Conservation (phyloP, 2,329 filamentous ascomycete species). For the Xylariomycetidae sp. region DNA sequence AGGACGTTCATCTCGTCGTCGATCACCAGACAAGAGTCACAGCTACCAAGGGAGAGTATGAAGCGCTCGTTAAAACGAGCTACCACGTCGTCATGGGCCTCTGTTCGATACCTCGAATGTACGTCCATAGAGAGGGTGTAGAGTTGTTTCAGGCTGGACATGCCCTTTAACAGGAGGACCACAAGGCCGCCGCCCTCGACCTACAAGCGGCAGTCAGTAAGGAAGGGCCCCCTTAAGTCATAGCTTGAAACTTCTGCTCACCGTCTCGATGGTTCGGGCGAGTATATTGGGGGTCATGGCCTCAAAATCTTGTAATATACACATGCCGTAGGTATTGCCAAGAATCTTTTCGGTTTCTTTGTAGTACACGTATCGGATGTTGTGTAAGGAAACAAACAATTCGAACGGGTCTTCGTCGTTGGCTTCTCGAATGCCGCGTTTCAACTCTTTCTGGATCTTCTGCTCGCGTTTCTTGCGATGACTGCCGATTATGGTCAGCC, state of each 20-base stretch:
- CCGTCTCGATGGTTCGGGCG: conserved; percentile 92
- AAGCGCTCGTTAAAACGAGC: conserved; percentile 98
- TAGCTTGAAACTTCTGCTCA: background rate
- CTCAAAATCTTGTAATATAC: conserved; percentile 96
- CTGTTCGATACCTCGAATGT: conserved; percentile 91
- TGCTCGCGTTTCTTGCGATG: conserved; percentile 97
- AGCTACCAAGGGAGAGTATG: conserved; percentile 90
- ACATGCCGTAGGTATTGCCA: conserved; percentile 92
- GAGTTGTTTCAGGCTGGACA: conserved; percentile 94
- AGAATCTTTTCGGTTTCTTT: conserved; percentile 99
- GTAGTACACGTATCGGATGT: conserved; percentile 98
- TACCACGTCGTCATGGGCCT: conserved; percentile 91
- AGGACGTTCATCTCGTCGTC: conserved; percentile 97
- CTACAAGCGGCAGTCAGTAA: background rate
- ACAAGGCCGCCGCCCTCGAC: conserved; percentile 91
- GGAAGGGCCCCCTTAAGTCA: background rate
- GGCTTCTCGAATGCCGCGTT: conserved; percentile 85
- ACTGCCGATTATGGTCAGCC: conserved; percentile 34
- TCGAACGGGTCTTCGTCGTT: conserved; percentile 96
- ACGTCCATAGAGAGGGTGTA: conserved; percentile 98
- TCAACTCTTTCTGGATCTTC: conserved; percentile 98
- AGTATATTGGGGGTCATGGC: conserved; percentile 95
- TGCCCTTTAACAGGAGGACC: conserved; percentile 85
- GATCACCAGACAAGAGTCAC: conserved; percentile 89
- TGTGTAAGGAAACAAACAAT: conserved; percentile 91